Conservation (phyloP, 2,329 filamentous ascomycete species). For the Colletotrichum graminicola region DNA sequence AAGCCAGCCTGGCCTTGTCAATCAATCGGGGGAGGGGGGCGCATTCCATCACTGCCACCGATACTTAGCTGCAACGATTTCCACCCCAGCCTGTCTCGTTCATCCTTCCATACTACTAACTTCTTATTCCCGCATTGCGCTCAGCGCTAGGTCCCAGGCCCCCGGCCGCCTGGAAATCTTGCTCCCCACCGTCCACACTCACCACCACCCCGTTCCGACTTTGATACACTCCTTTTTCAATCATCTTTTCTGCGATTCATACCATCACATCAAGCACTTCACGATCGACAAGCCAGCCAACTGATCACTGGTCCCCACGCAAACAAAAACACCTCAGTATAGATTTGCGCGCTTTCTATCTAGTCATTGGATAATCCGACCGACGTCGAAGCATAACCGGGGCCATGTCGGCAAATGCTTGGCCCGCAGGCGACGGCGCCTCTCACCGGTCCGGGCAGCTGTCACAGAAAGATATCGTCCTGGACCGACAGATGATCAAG, state of each 20-base stretch:
- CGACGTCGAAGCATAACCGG: constrained; percentile 10
- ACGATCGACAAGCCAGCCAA: not conserved
- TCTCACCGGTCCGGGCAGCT: constrained; percentile 43
- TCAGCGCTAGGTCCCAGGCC: constrained; percentile 39
- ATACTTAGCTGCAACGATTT: constrained; percentile 32
- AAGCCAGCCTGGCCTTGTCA: constrained; percentile 37
- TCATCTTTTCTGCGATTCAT: constrained; percentile 14
- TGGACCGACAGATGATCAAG: constrained; percentile 52
- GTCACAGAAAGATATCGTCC: constrained; percentile 42
- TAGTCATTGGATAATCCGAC: constrained; percentile 8
- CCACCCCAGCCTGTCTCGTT: constrained; percentile 21
- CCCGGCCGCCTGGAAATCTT: constrained; percentile 39
- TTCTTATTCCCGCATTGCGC: constrained; percentile 32
- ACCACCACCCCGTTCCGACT: constrained; percentile 23
- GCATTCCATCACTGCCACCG: constrained; percentile 32
- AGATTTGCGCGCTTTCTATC: not conserved
- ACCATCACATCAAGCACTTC: constrained; percentile 23
- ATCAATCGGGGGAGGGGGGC: constrained; percentile 5
- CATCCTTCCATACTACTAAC: constrained; percentile 13
- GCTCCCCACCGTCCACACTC: constrained; percentile 31
- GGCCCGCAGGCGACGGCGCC: constrained; percentile 50
- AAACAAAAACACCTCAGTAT: not conserved
- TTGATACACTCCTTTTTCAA: constrained; percentile 38
- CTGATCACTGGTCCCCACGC: not conserved
- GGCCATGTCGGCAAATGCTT: constrained; percentile 47